Base-by-base conservation (phyloP, 2,329 filamentous ascomycete genomes). In the Colletotrichum eleusines region DNA sequence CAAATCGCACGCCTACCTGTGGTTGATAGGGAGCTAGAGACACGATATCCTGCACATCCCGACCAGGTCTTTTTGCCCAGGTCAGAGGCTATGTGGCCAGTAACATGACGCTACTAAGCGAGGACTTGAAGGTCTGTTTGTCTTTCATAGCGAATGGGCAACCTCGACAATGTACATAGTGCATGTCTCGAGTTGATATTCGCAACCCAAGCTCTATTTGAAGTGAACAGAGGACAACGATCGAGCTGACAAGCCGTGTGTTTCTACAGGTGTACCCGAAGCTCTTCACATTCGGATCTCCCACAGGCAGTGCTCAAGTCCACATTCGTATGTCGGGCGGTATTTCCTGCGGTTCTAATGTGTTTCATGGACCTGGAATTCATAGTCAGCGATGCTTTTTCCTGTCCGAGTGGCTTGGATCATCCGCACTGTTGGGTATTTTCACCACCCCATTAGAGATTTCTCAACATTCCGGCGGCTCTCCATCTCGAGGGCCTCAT, bases 391-490 rank as follows among this genome's bases (percentile, higher is more conserved):
- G n/a, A n/a, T n/a, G n/a, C n/a, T n/a, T n/a, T n/a, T n/a, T n/a
- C n/a, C n/a, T n/a, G n/a, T n/a, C n/a, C n/a, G n/a, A n/a, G 38
- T 71, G 68, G 64, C 68, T 68, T 68, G 35, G 53, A 58, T 71
- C 59, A 63, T 14, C 69, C 57, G 57, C 63, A 20, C 28, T 40
- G 44, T 55, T 53, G 57, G 63, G 31, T 4, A 38, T 62, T 71
- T 53, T 50, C 54, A 28, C 23, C 40, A 26, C 42, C 58, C 44
- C 44, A 38, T 40, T 38, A 46, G 62, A 38, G 48, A 44, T 42
- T 11, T 54, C 60, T 26, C 50, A 28, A 28, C 51, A 46, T 26
- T 57, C 51, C n/a, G n/a, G 54, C 35, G 14, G n/a, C 14, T 16
- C 44, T 23, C 20, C 14, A 63, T 38, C 23, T 54, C 18, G 38